Conservation (phyloP, 495 filamentous ascomycete genomes). For the Neurospora sublineolata region DNA sequence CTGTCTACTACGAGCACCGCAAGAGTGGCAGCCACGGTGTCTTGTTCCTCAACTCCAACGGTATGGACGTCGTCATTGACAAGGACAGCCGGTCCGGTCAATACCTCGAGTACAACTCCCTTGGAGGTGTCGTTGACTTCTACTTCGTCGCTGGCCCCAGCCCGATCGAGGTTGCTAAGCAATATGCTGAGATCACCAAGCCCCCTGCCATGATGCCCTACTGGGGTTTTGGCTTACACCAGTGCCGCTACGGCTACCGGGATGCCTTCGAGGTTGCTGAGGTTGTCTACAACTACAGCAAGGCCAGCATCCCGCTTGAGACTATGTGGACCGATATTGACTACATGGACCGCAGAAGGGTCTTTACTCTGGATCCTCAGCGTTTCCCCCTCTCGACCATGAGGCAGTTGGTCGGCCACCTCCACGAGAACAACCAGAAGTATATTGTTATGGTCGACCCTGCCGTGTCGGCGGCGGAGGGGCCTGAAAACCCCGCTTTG, state of each 20-base stretch:
- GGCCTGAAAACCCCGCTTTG: constrained; percentile 55
- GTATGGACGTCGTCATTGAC: constrained; percentile 80
- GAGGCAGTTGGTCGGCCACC: constrained; percentile 55
- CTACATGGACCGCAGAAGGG: constrained; percentile 56
- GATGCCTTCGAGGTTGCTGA: constrained; percentile 72
- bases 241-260: constrained; percentile 72
- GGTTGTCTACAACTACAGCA: constrained; percentile 67
- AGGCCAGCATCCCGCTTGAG: constrained; percentile 67
- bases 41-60: constrained; percentile 72
- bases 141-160: constrained; percentile 71
- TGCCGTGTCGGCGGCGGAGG: constrained; percentile 59
- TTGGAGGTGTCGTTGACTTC: constrained; percentile 74
- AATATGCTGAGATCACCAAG: constrained; percentile 63
- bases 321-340: constrained; percentile 88
- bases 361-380: constrained; percentile 66
- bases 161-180: constrained; percentile 57
- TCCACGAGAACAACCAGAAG: constrained; percentile 64
- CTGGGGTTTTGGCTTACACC: constrained; percentile 75
- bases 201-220: constrained; percentile 71
- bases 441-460: constrained; percentile 87
- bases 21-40: constrained; percentile 64
- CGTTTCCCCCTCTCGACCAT: constrained; percentile 58
- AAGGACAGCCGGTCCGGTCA: constrained; percentile 48
- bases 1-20: constrained; percentile 75
- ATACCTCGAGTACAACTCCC: constrained; percentile 73